Evolutionary conservation across 1,284 basidiomycete genomes (phyloP).

Genomic region (Afroboletus lepidellus): DNA sequence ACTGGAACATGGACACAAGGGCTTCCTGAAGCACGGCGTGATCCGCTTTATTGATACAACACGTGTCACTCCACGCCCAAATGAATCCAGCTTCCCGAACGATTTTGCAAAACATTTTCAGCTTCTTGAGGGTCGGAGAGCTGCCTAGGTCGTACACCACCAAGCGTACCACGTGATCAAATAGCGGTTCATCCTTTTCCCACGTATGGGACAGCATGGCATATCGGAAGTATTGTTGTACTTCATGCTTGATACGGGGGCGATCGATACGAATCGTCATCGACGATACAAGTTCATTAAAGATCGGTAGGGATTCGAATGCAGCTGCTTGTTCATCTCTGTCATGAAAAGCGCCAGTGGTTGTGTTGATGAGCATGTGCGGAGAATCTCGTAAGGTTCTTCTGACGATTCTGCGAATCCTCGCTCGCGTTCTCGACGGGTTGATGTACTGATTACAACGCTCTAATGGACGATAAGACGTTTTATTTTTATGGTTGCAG

Average conservation of each 20-base stretch:
- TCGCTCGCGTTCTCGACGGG: not conserved
- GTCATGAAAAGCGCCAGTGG: not conserved
- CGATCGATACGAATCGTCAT: not conserved
- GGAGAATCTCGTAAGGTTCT: not conserved
- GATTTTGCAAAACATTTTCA: not conserved
- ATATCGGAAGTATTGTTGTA: not conserved
- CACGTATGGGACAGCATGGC: not conserved
- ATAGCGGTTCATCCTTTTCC: not conserved
- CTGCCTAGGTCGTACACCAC: not conserved
- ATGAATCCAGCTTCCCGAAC: not conserved
- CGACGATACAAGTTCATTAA: not conserved
- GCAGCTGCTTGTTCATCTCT: not conserved
- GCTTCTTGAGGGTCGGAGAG: not conserved
- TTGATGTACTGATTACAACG: not conserved
- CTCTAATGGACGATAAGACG: not conserved
- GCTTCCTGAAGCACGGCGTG: not conserved
- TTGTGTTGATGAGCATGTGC: not conserved
- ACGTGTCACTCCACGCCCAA: not conserved
- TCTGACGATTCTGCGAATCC: not conserved
- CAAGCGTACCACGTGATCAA: not conserved
- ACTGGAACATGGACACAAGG: not conserved
- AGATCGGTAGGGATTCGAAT: not conserved
- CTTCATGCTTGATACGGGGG: not conserved
- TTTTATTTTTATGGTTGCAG: not conserved
- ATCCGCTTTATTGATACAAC: not conserved